Evolutionary conservation across 163 green algal species (phyloP).

Genomic region (Trebouxiophyceae sp.): DNA sequence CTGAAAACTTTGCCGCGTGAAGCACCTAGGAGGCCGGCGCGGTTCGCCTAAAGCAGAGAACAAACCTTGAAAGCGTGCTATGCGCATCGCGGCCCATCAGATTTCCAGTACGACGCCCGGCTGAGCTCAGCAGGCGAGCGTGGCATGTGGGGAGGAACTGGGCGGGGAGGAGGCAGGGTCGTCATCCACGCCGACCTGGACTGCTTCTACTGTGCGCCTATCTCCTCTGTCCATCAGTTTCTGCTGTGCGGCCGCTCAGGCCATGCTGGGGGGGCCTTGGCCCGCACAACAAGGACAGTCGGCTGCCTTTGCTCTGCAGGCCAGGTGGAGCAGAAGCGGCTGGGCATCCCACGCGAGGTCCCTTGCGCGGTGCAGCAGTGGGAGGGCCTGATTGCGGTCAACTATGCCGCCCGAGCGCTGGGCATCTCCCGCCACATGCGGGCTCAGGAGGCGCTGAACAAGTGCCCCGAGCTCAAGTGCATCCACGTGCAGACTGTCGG

Average conservation of each 20-base stretch:
- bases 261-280: neutral
- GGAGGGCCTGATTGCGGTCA: slow-evolving; percentile 87
- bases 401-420: slow-evolving; percentile 74
- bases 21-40: no score
- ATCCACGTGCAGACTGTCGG: slow-evolving; percentile 89
- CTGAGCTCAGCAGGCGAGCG: no score
- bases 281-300: neutral
- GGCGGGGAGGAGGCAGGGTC: no score
- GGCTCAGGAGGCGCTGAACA: slow-evolving; percentile 52
- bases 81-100: no score
- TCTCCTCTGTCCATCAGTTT: neutral
- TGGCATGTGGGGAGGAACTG: no score
- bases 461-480: slow-evolving; percentile 73
- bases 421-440: slow-evolving; percentile 77
- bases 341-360: slow-evolving; percentile 52
- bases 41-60: no score
- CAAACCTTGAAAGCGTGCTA: no score
- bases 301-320: slow-evolving; percentile 17
- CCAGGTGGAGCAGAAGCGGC: slow-evolving; percentile 82
- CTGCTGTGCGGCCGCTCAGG: neutral
- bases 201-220: slow-evolving; percentile 65
- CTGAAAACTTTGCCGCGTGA: no score
- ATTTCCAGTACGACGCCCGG: no score
- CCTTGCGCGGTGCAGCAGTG: slow-evolving; percentile 84
- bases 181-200: slow-evolving; percentile 59